A percentile compares a stretch with the other conserved stretches of the same genome.
Conservation (phyloP, 2,329 filamentous ascomycete genomes). For the Exophiala mesophila region DNA sequence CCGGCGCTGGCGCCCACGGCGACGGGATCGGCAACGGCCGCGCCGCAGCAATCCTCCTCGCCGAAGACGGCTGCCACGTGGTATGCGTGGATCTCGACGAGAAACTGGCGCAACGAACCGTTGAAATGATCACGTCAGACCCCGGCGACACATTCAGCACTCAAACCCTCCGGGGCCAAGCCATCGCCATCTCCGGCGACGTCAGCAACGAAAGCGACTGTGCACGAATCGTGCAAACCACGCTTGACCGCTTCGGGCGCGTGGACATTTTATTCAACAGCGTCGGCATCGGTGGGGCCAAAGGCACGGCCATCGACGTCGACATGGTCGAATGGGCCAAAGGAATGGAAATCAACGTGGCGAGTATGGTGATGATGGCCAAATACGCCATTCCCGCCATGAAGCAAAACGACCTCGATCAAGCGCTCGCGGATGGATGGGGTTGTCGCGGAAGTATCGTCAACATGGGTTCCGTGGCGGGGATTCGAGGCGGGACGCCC, state of each 20-base stretch:
- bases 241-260: constrained; percentile 49
- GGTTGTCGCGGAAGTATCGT: constrained; percentile 49
- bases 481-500: constrained; percentile 51
- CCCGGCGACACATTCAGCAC: no score
- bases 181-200: constrained; percentile 46
- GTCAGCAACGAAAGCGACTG: constrained; percentile 54
- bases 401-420: constrained; percentile 49
- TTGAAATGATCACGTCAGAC: constrained; percentile 46
- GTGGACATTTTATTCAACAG: constrained; percentile 62
- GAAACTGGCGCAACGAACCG: constrained; percentile 49
- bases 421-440: no score
- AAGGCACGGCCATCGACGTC: constrained; percentile 56
- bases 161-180: constrained; percentile 39
- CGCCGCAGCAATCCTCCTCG: constrained; percentile 55
- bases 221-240: constrained; percentile 35
- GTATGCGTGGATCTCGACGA: constrained; percentile 54
- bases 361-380: constrained; percentile 61
- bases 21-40: constrained; percentile 59
- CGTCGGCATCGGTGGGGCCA: constrained; percentile 57
- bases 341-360: constrained; percentile 58
- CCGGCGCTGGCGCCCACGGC: constrained; percentile 53
- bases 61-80: constrained; percentile 54
- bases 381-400: constrained; percentile 60
- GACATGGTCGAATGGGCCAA: constrained; percentile 56
- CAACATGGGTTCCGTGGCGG: constrained; percentile 61